phyloP scores from a whole-genome alignment of 139 green algal species.

The Tetradesmus lagerheimii region DNA sequence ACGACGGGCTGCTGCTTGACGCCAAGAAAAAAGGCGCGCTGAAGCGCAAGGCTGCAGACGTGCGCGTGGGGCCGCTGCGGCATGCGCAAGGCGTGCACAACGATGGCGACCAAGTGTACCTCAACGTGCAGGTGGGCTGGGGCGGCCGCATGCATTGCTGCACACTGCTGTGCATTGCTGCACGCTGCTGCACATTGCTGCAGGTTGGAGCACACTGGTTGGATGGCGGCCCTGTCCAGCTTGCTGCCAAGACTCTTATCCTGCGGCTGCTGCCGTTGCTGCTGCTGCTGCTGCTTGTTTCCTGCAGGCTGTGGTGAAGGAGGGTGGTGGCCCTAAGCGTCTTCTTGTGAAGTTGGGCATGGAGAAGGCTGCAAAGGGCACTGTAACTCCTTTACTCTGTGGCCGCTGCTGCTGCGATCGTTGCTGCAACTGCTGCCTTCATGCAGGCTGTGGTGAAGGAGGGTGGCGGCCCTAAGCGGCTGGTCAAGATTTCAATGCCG shows the following conservation, averaged over 20 bases:
- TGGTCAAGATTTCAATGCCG: background rate
- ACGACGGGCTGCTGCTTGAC: slow-evolving; percentile 44
- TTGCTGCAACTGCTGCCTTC: background rate
- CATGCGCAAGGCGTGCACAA: background rate
- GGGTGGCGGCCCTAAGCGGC: background rate
- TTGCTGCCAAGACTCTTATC: too few species aligned
- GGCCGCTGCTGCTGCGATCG: too few species aligned
- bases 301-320: slow-evolving; percentile 30
- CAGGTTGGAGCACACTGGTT: too few species aligned
- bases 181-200: background rate
- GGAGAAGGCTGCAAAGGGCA: slow-evolving; percentile 34
- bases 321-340: background rate
- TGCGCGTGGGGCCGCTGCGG: slow-evolving; percentile 30
- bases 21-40: slow-evolving; percentile 29
- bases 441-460: slow-evolving; percentile 38
- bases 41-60: slow-evolving; percentile 29
- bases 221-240: too few species aligned
- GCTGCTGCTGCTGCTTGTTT: background rate
- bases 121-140: slow-evolving; percentile 18
- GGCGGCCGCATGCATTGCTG: background rate
- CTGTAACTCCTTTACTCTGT: too few species aligned
- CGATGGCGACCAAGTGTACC: background rate
- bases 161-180: background rate
- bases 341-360: background rate
- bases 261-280: background rate